phyloP scores from a whole-genome alignment of 306 rosid genomes.

The Gynostemma pentaphyllum region DNA sequence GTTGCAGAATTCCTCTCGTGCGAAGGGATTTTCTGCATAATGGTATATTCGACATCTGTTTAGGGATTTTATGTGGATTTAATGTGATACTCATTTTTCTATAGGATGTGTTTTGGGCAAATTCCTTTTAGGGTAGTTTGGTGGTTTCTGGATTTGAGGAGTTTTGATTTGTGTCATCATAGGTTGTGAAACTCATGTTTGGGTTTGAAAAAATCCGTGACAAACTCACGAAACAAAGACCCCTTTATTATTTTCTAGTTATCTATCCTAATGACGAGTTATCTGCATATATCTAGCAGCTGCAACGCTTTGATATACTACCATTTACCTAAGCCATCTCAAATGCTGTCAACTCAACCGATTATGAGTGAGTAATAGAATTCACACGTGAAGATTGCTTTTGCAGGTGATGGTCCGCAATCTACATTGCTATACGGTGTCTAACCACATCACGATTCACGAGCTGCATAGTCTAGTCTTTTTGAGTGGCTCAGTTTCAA shows the following conservation, averaged over 20 bases:
- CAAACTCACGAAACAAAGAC: too few species aligned
- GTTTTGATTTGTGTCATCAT: too few species aligned
- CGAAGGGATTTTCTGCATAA: too few species aligned
- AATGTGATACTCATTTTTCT: too few species aligned
- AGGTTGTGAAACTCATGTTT: too few species aligned
- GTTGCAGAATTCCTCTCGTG: too few species aligned
- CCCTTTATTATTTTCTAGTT: neutral
- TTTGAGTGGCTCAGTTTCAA: constrained; percentile 1
- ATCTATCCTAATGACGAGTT: neutral
- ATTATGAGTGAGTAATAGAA: too few species aligned
- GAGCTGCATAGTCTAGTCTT: constrained; percentile 9
- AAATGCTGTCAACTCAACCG: too few species aligned
- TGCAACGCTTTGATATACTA: neutral
- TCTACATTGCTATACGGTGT: neutral
- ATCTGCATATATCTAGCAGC: neutral
- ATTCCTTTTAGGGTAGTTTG: too few species aligned
- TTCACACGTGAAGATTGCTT: neutral
- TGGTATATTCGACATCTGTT: neutral
- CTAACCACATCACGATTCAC: constrained; percentile 7
- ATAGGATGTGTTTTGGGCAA: too few species aligned
- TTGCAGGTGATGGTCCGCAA: neutral
- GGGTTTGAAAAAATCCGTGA: too few species aligned
- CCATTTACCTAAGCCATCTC: neutral
- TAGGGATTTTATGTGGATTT: neutral
- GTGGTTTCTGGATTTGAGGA: too few species aligned